phyloP scores from a whole-genome alignment of 345 rosid species.

The Dovyalis caffra region DNA sequence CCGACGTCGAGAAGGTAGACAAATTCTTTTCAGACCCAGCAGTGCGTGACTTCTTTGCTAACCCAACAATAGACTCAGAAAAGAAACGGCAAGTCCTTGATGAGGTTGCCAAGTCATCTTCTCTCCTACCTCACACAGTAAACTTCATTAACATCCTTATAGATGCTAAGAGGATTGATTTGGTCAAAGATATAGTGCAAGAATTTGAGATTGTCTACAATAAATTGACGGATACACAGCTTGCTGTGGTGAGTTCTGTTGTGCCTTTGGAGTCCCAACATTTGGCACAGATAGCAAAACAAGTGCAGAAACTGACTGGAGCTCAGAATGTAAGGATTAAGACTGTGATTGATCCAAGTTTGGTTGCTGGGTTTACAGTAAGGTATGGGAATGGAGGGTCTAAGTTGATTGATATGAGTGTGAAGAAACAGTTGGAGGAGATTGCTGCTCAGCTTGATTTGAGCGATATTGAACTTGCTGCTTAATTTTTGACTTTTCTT shows the following conservation, averaged over 20 bases:
- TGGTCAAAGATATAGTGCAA: constrained; percentile 58
- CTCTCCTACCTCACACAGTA: constrained; percentile 54
- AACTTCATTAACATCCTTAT: constrained; percentile 71
- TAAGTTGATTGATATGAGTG: constrained; percentile 89
- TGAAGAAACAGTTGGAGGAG: constrained; percentile 90
- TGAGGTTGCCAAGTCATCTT: constrained; percentile 46
- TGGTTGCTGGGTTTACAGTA: constrained; percentile 91
- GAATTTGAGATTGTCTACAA: constrained; percentile 80
- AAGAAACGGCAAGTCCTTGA: constrained; percentile 60
- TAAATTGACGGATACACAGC: constrained; percentile 61
- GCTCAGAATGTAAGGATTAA: constrained; percentile 86
- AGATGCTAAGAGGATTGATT: constrained; percentile 59
- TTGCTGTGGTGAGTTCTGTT: constrained; percentile 80
- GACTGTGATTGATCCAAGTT: constrained; percentile 65
- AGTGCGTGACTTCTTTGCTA: constrained; percentile 53
- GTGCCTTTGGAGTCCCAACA: constrained; percentile 76
- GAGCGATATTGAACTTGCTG: constrained; percentile 64
- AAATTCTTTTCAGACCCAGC: constrained; percentile 55
- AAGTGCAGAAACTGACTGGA: constrained; percentile 87
- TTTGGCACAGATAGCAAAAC: constrained; percentile 82
- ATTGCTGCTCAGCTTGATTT: constrained; percentile 77
- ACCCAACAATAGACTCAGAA: constrained; percentile 47
- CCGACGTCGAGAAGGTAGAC: constrained; percentile 76
- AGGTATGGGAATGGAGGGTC: constrained; percentile 77
- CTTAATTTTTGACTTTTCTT: constrained; percentile 34